Evolutionary conservation across 495 filamentous ascomycete species (phyloP), one percentile per base, ranked within the genome.

Genomic region (Sporormia fimetaria): DNA sequence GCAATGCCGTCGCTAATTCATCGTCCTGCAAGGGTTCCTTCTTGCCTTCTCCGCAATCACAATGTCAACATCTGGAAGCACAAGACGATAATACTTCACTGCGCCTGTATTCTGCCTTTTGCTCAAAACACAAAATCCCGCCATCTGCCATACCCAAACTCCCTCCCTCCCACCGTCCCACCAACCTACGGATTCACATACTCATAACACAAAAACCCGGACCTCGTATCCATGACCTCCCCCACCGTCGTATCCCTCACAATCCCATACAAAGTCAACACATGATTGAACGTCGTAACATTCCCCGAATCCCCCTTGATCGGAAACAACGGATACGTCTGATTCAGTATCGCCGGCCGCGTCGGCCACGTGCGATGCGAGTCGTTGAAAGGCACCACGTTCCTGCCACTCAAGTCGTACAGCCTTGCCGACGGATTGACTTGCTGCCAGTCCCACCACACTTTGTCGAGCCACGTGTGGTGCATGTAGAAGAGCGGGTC

Each of bases 181-280:
- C n/a, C n/a, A n/a, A n/a, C n/a, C n/a, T n/a, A n/a, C n/a, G n/a
- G n/a, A n/a, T n/a, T n/a, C n/a, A 35, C 18, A 25, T 47, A 47
- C 21, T 47, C 37, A 24, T 41, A 47, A 44, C 61, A 64, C 1
- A 64, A 47, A 16, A 57, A 47, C 11, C 44, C 40, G 3, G 47
- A 53, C 21, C 31, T 22, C 3, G 55, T 46, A 34, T 64, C 52
- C 59, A 64, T 64, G 6, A 64, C 61, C 49, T 64, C 61, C 0
- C 23, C 49, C 30, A 61, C 57, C 0, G 58, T 61, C 6, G 47
- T 38, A 33, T 60, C 57, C 15, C 48, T 42, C 23, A 57, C 15
- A 4, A 58, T 49, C 8, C 45, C 40, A 10, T 44, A 42, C 3
- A 54, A 46, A 36, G 44, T 54, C n/a, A 64, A 52, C 4, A 47